These are phyloP conservation scores for Coelastrella sp. DNA, from an alignment of 139 green algal species.

Conservation along the genomic window DNA sequence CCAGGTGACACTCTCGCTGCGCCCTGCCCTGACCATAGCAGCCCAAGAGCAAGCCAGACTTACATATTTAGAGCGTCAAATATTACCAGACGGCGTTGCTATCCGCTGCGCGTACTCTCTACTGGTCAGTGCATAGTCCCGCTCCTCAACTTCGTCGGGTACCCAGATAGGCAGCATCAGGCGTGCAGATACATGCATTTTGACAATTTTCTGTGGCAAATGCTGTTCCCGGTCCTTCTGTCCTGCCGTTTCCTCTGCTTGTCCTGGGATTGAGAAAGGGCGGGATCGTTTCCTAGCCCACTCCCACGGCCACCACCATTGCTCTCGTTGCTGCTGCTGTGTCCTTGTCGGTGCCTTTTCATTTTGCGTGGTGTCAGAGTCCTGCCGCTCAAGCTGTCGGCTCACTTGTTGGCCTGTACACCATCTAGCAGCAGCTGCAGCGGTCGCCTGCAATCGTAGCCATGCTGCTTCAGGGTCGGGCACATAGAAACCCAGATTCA, in stretches of 20 bases:
- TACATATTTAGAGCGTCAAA: too few relatives aligned
- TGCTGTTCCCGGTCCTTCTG: too few relatives aligned
- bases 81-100: too few relatives aligned
- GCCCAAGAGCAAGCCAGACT: too few relatives aligned
- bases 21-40: too few relatives aligned
- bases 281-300: too few relatives aligned
- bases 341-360: background rate
- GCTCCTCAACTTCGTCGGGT: background rate
- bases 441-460: background rate
- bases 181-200: background rate
- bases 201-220: too few relatives aligned
- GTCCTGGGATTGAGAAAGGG: too few relatives aligned
- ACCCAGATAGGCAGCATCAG: background rate
- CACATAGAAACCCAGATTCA: background rate
- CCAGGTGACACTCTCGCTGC: too few relatives aligned
- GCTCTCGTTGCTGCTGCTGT: background rate
- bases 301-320: background rate
- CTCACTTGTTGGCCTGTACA: background rate
- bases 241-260: too few relatives aligned
- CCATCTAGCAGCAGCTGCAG: background rate
- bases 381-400: background rate
- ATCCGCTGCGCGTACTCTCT: background rate
- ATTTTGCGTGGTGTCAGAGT: too few relatives aligned
- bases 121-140: constrained; percentile 1
- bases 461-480: background rate